phyloP scores from a whole-genome alignment of 805 yeast genomes.

The Sugiyamaella marilandica region DNA sequence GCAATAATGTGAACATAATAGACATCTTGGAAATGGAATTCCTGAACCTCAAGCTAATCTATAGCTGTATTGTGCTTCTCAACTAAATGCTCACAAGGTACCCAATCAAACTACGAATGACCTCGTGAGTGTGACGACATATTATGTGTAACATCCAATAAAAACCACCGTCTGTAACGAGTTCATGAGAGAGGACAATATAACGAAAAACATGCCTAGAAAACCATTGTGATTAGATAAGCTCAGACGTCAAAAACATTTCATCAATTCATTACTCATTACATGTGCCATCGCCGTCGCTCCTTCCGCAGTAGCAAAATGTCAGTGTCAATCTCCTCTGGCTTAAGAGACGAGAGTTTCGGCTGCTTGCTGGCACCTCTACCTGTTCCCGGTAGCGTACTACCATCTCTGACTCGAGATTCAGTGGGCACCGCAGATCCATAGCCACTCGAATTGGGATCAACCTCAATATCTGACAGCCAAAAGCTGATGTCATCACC shows the following conservation, averaged over 20 bases:
- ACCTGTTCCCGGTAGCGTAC: constrained; percentile 5
- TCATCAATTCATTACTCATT: neutral
- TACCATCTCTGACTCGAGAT: neutral
- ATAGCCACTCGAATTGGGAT: constrained; percentile 6
- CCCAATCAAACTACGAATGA: too few species aligned
- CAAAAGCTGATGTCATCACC: constrained; percentile 6
- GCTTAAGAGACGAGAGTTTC: constrained; percentile 7
- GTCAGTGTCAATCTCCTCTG: constrained; percentile 8
- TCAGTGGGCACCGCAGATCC: constrained; percentile 5
- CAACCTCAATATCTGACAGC: constrained; percentile 8
- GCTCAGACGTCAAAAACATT: neutral
- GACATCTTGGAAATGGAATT: too few species aligned
- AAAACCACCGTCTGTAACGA: too few species aligned
- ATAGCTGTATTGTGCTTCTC: too few species aligned
- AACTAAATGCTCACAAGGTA: too few species aligned
- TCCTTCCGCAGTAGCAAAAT: neutral
- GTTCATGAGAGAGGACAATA: too few species aligned
- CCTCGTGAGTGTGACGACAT: too few species aligned
- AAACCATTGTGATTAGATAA: too few species aligned
- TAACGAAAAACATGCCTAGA: too few species aligned
- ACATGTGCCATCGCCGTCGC: constrained; percentile 1
- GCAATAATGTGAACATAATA: too few species aligned
- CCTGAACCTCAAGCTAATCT: too few species aligned
- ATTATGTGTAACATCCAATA: too few species aligned
- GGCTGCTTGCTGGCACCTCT: constrained; percentile 6